These are phyloP conservation scores for Rhodamnia rubescens DNA, from an alignment of 345 rosid species.

Conservation along the genomic window DNA sequence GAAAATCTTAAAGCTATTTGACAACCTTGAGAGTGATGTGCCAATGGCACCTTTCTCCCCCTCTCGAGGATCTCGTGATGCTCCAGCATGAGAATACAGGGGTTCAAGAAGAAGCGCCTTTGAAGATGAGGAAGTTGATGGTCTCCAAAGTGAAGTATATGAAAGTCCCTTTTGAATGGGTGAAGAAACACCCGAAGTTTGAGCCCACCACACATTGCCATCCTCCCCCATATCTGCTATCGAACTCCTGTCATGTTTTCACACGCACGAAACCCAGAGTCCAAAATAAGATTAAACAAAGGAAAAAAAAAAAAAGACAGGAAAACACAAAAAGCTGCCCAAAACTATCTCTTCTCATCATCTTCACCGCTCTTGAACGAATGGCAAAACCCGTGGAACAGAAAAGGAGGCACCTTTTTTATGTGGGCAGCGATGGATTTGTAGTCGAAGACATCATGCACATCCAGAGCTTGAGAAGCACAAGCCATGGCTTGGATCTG, in stretches of 20 bases:
- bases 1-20: background rate
- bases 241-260: slow-evolving; percentile 20
- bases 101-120: slow-evolving; percentile 20
- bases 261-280: background rate
- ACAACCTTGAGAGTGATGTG: background rate
- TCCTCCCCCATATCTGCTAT: slow-evolving; percentile 25
- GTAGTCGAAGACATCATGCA: slow-evolving; percentile 31
- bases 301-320: too few relatives aligned
- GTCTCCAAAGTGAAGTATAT: slow-evolving; percentile 36
- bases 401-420: slow-evolving; percentile 20
- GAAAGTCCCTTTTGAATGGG: slow-evolving; percentile 33
- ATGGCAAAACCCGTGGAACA: background rate
- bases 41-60: background rate
- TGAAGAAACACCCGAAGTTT: slow-evolving; percentile 38
- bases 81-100: background rate
- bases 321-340: background rate
- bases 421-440: slow-evolving; percentile 31
- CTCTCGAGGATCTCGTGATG: background rate
- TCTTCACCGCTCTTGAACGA: background rate
- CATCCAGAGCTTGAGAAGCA: slow-evolving; percentile 60
- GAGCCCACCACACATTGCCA: slow-evolving; percentile 53
- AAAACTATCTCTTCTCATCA: background rate
- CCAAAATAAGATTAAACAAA: background rate
- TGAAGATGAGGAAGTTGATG: slow-evolving; percentile 43
- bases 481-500: slow-evolving; percentile 76